These are phyloP conservation scores for Kitagawia praeruptora DNA, from an alignment of 129 eudicot genomes.

Conservation along the genomic window DNA sequence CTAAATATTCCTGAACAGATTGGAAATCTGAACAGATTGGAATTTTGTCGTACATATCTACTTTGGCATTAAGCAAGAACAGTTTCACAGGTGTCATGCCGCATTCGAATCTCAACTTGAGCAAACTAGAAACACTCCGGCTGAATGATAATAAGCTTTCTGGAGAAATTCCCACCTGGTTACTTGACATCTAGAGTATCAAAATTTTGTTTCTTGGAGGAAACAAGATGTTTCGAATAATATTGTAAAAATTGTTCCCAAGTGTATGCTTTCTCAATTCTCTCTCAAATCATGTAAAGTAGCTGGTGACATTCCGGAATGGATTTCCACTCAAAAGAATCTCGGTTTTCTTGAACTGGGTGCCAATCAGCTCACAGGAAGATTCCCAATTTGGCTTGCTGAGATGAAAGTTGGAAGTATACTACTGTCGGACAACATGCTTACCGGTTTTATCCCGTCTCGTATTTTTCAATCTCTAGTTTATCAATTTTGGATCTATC, in stretches of 20 bases:
- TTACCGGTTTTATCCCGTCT: constrained; percentile 39
- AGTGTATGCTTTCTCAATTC: too few species aligned
- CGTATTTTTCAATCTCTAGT: constrained; percentile 29
- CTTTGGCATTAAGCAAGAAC: constrained; percentile 39
- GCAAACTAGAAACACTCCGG: constrained; percentile 27
- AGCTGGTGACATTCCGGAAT: too few species aligned
- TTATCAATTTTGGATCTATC: constrained; percentile 47
- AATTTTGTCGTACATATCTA: constrained; percentile 21
- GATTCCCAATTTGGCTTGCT: too few species aligned
- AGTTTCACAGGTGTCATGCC: constrained; percentile 34
- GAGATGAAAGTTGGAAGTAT: constrained; percentile 42
- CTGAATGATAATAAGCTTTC: constrained; percentile 31
- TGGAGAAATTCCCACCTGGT: constrained; percentile 47
- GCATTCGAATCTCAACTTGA: constrained; percentile 24
- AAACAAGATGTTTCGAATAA: constrained; percentile 34
- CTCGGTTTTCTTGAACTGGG: too few species aligned
- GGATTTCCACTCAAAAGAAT: too few species aligned
- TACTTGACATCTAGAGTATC: constrained; percentile 29
- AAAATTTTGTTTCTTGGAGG: constrained; percentile 36
- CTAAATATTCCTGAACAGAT: too few species aligned
- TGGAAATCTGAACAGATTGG: too few species aligned
- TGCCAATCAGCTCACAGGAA: too few species aligned
- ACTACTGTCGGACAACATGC: constrained; percentile 42
- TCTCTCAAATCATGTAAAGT: too few species aligned
- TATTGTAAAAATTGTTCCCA: constrained; percentile 31